Percentiles rank a stretch among this genome's conserved stretches.
Conservation (phyloP, 257 asterid genomes). For the Galeopsis tetrahit region DNA sequence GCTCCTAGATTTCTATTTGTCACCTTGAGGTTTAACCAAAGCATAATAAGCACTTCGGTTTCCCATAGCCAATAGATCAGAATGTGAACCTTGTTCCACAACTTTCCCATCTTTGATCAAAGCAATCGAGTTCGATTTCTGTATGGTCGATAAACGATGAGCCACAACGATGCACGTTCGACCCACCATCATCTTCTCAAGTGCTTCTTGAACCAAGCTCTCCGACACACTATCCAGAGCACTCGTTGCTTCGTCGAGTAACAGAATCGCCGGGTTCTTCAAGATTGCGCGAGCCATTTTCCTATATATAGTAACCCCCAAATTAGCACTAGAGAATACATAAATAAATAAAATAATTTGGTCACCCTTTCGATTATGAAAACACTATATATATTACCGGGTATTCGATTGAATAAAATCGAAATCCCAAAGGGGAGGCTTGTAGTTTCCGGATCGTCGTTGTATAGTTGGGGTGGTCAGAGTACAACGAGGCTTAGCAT, state of each 20-base stretch:
- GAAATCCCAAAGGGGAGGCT: conserved; percentile 22
- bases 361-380: too few species aligned
- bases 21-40: conserved; percentile 55
- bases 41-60: conserved; percentile 57
- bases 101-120: conserved; percentile 75
- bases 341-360: too few species aligned
- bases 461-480: too few species aligned
- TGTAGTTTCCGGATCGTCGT: too few species aligned
- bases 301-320: conserved; percentile 9
- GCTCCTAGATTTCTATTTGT: neutral
- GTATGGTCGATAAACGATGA: conserved; percentile 73
- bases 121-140: conserved; percentile 70
- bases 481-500: too few species aligned
- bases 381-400: neutral
- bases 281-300: conserved; percentile 71
- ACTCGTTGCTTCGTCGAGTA: conserved; percentile 84
- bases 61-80: conserved; percentile 65
- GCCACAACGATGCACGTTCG: conserved; percentile 79
- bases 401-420: conserved; percentile 19
- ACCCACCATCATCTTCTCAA: conserved; percentile 73
- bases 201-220: conserved; percentile 77
- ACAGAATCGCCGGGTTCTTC: conserved; percentile 68
- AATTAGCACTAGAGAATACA: neutral
- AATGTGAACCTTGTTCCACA: conserved; percentile 77
- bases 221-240: conserved; percentile 81